Evolutionary conservation across 176 grass and related monocot genomes (phyloP).

Genomic region (Oryza meridionalis): DNA sequence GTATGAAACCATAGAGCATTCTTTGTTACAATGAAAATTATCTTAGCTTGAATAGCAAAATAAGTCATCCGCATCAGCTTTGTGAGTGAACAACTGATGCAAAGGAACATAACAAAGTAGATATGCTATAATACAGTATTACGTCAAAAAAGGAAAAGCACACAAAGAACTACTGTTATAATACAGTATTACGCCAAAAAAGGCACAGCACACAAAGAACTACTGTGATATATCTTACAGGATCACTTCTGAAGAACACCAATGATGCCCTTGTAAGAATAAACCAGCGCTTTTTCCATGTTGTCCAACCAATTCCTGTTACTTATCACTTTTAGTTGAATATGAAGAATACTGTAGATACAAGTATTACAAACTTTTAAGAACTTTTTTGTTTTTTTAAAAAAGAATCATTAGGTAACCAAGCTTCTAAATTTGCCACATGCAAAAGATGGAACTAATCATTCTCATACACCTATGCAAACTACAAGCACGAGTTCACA

Average conservation of each 20-base stretch:
- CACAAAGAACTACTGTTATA: conserved; percentile 19
- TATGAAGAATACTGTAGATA: conserved; percentile 18
- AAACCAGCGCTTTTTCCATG: conserved; percentile 99
- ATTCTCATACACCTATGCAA: conserved; percentile 32
- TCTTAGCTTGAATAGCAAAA: conserved; percentile 30
- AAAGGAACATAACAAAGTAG: conserved; percentile 33
- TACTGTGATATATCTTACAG: conserved; percentile 60
- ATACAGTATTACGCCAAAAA: too few species aligned
- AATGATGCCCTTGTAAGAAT: conserved; percentile 91
- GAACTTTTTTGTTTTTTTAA: not conserved
- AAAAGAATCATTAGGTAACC: conserved; percentile 16
- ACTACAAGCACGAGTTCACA: conserved; percentile 11
- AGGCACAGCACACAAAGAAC: conserved; percentile 15
- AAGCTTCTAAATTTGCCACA: conserved; percentile 9
- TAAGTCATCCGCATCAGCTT: conserved; percentile 33
- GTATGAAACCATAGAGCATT: not conserved
- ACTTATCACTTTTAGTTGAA: conserved; percentile 42
- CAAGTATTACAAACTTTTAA: conserved; percentile 36
- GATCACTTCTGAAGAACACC: conserved; percentile 90
- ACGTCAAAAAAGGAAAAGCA: conserved; percentile 17
- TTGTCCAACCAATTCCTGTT: conserved; percentile 94
- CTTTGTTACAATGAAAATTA: conserved; percentile 1
- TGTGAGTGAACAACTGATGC: conserved; percentile 24
- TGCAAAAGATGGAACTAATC: conserved; percentile 5
- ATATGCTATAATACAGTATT: conserved; percentile 12